Base-by-base conservation (phyloP, 441 rosid genomes). In the Gossypium trilobum region DNA sequence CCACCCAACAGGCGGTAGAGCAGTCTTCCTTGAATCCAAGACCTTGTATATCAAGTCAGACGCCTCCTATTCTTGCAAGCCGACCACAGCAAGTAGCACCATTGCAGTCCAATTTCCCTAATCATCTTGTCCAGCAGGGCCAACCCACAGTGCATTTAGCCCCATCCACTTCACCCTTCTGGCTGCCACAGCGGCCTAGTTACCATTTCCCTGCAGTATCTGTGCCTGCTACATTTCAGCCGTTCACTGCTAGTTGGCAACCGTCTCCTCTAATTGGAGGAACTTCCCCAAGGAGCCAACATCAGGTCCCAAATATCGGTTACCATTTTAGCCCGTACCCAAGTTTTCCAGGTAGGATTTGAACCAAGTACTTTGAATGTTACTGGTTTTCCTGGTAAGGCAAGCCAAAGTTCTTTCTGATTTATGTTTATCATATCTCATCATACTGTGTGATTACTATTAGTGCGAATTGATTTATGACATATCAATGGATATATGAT, bases 331-430 rank as follows among this genome's bases (percentile, higher is more conserved):
- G 69, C 20, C 59, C 84, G 5, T 78, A 54, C 54, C 71, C 83
- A 16, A 62, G 77, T 54, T 75, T 78, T 68, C 75, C 85, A 69
- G 87, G 87, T 81, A 76, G 85, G 78, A 78, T 36, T 27, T 23
- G 58, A 69, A 14, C 67, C 17, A 39, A 11, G 8, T 59, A 13
- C 33, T 33, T 46, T 66, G 42, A 46, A 6, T 11, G 27, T 23
- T 6, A 54, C 27, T 4, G 16, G 33, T 57, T 57, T 52, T 17
- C 9, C 19, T 5, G 20, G 1, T 62, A 33, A 33, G 14, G 3
- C 50, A 36, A 62, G 50, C 59, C 71, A 13, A 46, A 27, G 46
- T 31, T 68, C 16, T 44, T 19, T 54, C 16, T 8, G 22, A 48
- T 27, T 48, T 11, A 22, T 59, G 58, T 44, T 48, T 57, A 19